Conservation (phyloP, 75 land plant species). For the Pinus tabuliformis region DNA sequence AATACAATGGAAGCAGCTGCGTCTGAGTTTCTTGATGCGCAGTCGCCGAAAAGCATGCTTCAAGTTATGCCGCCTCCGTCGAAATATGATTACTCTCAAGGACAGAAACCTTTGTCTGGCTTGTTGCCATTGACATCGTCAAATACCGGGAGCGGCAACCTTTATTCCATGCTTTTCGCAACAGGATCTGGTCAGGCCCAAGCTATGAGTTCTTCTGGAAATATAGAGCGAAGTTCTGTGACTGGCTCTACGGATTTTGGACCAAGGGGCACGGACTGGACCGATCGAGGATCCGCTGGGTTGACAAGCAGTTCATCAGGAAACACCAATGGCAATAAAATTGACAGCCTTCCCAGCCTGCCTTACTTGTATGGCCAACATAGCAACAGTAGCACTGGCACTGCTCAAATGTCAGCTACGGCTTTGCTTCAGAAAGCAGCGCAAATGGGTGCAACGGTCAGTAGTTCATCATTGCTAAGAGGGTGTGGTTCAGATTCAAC, state of each 20-base stretch:
- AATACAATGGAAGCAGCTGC: neutral
- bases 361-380: neutral
- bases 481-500: neutral
- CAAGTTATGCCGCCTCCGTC: neutral
- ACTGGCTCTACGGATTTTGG: neutral
- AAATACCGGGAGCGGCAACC: conserved; percentile 19
- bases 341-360: neutral
- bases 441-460: conserved; percentile 56
- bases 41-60: neutral
- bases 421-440: conserved; percentile 59
- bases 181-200: neutral
- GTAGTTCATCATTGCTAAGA: conserved; percentile 15
- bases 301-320: neutral
- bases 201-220: neutral
- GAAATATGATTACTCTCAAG: neutral
- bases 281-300: too few species aligned
- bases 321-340: neutral
- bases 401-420: conserved; percentile 48
- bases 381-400: neutral
- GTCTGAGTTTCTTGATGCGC: neutral
- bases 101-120: neutral
- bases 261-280: neutral
- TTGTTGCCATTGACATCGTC: conserved; percentile 17
- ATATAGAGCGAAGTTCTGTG: neutral
- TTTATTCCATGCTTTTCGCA: conserved; percentile 24